Evolutionary conservation across 1,284 basidiomycete species (phyloP), one percentile per base, ranked within the genome.

Genomic region (Rhodotorula sp.): DNA sequence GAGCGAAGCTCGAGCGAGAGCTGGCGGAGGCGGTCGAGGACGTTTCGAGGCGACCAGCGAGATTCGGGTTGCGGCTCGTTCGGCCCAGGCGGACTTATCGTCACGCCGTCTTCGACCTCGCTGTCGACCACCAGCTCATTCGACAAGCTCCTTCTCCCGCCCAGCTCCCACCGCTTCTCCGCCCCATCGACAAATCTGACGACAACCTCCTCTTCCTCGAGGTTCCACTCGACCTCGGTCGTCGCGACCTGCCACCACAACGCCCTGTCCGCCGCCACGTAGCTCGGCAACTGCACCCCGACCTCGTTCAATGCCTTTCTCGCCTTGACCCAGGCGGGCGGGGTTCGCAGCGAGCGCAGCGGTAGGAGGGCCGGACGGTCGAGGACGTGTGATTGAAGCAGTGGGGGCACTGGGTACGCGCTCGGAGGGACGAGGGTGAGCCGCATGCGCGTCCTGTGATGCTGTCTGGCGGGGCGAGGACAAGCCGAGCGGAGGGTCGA

Each of bases 161-260:
- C 50, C 10, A 72, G 48, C n/a, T 63, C 62, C 72, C 72, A 72
- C 6, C 59, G 52, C 50, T 72, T 68, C 16, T 65, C 48, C 22
- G 50, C 67, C 1, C 70, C 70, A 52, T 74, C 73, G 26, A 55
- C n/a, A 20, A 74, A 54, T 4, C 18, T 40, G 26, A 74, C 68
- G 22, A 52, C 40, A 50, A 68, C 34, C 44, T 56, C 44, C 30
- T 68, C 68, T 4, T 30, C 47, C 30, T 69, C 72, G 56, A 74
- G 58, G 26, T 74, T 59, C 67, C 67, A 74, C 31, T 34, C 51
- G 46, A 74, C 62, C 13, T 56, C 48, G 5, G 30, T 15, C 28
- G 72, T 64, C 10, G 55, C 66, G 26, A 62, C 37, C 7, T 60
- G 47, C 63, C 64, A 70, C 73, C 68, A 72, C 15, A 56, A 15